Evolutionary conservation across 805 yeast species (phyloP), one percentile per base, ranked within the genome.

Genomic region (Ogataea paraovalis): DNA sequence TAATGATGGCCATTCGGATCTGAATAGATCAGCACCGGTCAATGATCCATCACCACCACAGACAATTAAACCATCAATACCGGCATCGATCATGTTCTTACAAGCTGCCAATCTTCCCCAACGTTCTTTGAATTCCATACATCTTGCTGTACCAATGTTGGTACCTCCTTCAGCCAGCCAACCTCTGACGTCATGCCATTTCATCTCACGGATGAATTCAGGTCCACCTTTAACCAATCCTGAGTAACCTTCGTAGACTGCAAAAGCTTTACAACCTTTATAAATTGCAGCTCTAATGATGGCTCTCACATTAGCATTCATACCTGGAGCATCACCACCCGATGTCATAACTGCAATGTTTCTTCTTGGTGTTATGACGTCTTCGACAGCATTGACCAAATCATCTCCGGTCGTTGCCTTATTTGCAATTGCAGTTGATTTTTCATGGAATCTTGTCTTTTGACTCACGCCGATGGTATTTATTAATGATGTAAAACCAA

Each of bases 31-130:
- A 5, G 92, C 92, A 53, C 92, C 92, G 2, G 92, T 85, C 53
- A 85, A 71, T 1, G 90, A 84, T 44, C 92, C 92, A 63, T 85
- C 92, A 62, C 92, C 92, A 55, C 92, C 92, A 67, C 89, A 83
- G 18, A 85, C 91, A 53, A 85, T 77, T 53, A 85, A 70, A 2
- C 89, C 91, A 65, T 85, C 90, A 48, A 85, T 85, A 46, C 91
- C 91, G 28, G 82, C 78, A 40, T 67, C 74, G 54, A 85, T 76
- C 78, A 85, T 71, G 65, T 85, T 82, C 56, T 75, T 71, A 46
- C 86, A 83, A 33, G 81, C 90, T 41, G 65, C 55, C 42, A 85
- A 66, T 58, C 92, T 70, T 36, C 92, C 92, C 55, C 70, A 68
- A 43, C 87, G 69, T 61, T 83, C 85, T 58, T 78, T 74, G 65